Base-by-base conservation (phyloP, 2,329 filamentous ascomycete species). In the Colletotrichum sp. region DNA sequence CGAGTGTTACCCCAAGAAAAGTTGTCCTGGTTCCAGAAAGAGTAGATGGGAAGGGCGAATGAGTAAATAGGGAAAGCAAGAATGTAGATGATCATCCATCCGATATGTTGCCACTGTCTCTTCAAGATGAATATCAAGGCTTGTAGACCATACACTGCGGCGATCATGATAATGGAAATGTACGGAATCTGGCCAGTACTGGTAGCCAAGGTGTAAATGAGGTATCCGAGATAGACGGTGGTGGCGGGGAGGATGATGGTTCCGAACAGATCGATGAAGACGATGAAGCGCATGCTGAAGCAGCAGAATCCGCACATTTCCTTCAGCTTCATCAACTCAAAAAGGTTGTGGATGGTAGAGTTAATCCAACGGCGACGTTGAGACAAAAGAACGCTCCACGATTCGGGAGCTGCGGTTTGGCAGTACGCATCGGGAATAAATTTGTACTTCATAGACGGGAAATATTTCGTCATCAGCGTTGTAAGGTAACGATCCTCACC, bases 11-110 rank as follows among this genome's bases (percentile, higher is more conserved):
- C 97, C 97, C 97, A 99, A 3, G 94, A 94, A 90, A 99, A 99
- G 87, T 99, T 96, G 86, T 99, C 97, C 85, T 98, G 96, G 86
- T 98, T 98, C 97, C 97, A 99, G 93, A 99, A 99, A 1, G 96
- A 98, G 88, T 99, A 99, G 78, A 99, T 88, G 1, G 97, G 97
- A 15, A 99, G 91, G 78, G 98, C 83, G 81, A 99, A 95, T 6
- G 94, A 97, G 88, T 96, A 98, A 80, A 99, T 94, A 0, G 97
- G 97, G 88, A 95, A 98, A 4, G 97, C 97, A n/a, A 98, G 80
- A 78, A 99, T 90, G 87, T 99, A 99, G 83, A 99, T 99, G 79
- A 99, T 94, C 96, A 99, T 99, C 97, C 97, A 99, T 80, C 97
- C 97, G 77, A 99, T 92, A 83, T 99, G 96, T 84, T 99, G 96